These are phyloP conservation scores for Claviceps pazoutovae DNA, from an alignment of 2,329 filamentous ascomycete genomes.

Conservation along the genomic window DNA sequence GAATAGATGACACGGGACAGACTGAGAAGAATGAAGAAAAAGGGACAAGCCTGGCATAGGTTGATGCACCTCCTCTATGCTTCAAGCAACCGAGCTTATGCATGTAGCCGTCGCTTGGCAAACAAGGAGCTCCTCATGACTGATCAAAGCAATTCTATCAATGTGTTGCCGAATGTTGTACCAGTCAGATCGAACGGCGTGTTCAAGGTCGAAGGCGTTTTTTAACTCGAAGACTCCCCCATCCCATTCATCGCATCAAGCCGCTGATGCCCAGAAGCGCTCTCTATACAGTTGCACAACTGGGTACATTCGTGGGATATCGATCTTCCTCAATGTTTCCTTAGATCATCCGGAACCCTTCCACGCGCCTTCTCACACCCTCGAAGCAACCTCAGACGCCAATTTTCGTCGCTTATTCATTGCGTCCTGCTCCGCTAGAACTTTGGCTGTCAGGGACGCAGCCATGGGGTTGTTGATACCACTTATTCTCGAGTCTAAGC, in stretches of 20 bases:
- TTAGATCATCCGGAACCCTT: neutral
- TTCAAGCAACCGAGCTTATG: no score
- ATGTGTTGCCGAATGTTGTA: neutral
- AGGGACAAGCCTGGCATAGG: no score
- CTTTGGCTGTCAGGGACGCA: constrained; percentile 71
- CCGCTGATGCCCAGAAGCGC: neutral
- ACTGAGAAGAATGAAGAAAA: no score
- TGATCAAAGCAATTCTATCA: neutral
- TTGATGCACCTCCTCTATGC: no score
- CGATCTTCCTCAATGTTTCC: neutral
- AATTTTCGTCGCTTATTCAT: constrained; percentile 66
- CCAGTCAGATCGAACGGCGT: no score
- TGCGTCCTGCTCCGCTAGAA: constrained; percentile 75
- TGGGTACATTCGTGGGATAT: neutral
- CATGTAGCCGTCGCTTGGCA: neutral
- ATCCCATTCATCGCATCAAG: neutral
- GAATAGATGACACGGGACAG: no score
- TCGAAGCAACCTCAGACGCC: constrained; percentile 17
- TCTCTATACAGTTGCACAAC: neutral
- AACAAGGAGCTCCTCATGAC: neutral
- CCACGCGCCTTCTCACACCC: constrained; percentile 3
- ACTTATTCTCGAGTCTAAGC: constrained; percentile 24
- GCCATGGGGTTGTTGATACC: constrained; percentile 83
- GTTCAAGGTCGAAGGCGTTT: neutral
- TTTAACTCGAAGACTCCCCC: neutral